Conservation (phyloP, 2,329 filamentous ascomycete genomes). For the Fusarium sororula region DNA sequence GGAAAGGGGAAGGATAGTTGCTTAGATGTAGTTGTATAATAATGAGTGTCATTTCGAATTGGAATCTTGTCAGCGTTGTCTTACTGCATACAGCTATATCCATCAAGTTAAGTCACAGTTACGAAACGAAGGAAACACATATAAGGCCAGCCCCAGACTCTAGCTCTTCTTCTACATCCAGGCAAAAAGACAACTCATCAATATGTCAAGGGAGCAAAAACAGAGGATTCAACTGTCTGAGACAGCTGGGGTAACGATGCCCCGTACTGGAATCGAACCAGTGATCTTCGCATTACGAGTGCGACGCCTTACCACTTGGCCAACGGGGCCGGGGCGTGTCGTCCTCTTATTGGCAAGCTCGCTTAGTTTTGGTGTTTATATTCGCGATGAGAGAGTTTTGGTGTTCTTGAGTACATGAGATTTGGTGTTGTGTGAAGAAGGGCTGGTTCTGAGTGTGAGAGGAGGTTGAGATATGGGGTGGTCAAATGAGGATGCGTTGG, state of each 20-base stretch:
- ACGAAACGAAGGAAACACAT: not conserved
- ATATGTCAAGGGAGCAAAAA: not conserved
- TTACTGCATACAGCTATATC: not conserved
- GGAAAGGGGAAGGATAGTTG: constrained; percentile 50
- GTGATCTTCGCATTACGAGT: constrained; percentile 43
- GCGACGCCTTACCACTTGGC: constrained; percentile 42
- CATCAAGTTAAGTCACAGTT: not conserved
- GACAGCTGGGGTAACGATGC: constrained; percentile 18
- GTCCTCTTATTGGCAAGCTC: not conserved
- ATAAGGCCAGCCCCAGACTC: not conserved
- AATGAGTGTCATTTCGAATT: not conserved
- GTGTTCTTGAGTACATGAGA: not conserved
- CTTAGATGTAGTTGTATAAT: constrained; percentile 34
- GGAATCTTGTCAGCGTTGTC: not conserved
- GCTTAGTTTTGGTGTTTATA: not conserved
- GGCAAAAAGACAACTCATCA: not conserved
- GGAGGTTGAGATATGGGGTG: accelerated
- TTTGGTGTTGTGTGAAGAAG: not conserved
- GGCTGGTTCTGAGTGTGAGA: not conserved
- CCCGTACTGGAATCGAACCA: constrained; percentile 40
- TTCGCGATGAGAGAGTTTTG: accelerated
- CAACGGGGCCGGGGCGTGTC: constrained; percentile 30
- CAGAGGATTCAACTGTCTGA: not conserved
- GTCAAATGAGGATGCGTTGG: accelerated
- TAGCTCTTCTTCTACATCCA: not conserved